A percentile compares a stretch with the other conserved stretches of the same genome.
Conservation (phyloP, 345 rosid genomes). For the Jatropha curcas region DNA sequence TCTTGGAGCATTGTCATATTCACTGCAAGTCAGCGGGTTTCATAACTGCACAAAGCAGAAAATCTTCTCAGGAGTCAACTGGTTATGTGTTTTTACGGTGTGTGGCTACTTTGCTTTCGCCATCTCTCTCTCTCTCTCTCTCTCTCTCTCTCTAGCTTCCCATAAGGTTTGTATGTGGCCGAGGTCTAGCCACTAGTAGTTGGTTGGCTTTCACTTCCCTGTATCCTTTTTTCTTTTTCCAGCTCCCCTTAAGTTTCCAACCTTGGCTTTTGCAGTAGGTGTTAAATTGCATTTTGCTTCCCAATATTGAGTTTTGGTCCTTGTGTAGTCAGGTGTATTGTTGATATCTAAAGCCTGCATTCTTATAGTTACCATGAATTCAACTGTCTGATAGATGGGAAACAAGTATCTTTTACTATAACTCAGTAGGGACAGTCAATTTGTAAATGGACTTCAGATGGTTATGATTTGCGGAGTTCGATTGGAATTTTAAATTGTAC, state of each 20-base stretch:
- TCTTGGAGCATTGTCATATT: slow-evolving; percentile 94
- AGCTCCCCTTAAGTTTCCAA: neutral
- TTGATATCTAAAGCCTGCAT: neutral
- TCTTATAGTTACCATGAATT: neutral
- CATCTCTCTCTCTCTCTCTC: neutral
- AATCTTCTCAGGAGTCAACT: slow-evolving; percentile 86
- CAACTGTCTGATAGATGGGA: neutral
- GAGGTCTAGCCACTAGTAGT: slow-evolving; percentile 31
- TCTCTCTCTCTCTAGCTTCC: neutral
- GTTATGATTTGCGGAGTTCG: neutral
- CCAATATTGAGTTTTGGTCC: neutral
- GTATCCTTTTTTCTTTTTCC: neutral
- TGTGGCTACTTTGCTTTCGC: slow-evolving; percentile 8
- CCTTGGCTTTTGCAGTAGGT: slow-evolving; percentile 4
- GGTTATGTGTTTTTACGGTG: slow-evolving; percentile 93
- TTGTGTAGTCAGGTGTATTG: neutral
- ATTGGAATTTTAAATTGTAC: slow-evolving; percentile 1
- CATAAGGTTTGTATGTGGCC: neutral
- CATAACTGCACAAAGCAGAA: slow-evolving; percentile 94
- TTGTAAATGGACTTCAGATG: neutral
- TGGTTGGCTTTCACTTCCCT: neutral
- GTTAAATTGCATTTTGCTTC: neutral
- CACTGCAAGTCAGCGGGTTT: slow-evolving; percentile 88
- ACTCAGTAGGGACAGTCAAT: neutral
- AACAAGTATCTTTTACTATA: neutral